Base-by-base conservation (phyloP, 139 green algal genomes). In the Micromonas commoda region DNA sequence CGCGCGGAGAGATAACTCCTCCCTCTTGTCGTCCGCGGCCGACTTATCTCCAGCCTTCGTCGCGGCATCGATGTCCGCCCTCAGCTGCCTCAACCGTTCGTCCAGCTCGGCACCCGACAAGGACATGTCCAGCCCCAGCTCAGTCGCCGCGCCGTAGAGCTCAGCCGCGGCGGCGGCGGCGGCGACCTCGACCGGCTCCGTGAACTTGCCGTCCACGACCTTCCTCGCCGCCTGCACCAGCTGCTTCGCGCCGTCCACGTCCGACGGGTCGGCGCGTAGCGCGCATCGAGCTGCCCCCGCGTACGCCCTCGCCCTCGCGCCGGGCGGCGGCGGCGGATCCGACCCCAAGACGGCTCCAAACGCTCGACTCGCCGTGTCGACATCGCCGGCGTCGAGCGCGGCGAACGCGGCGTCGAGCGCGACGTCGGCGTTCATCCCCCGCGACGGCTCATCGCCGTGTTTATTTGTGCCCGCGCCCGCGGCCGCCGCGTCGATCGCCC, bases 371-470 rank as follows among this genome's bases (percentile, higher is more conserved):
- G n/a, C n/a, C n/a, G n/a, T n/a, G n/a, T n/a, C n/a, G n/a, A n/a
- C n/a, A n/a, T n/a, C n/a, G n/a, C n/a, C n/a, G n/a, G n/a, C n/a
- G n/a, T n/a, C n/a, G n/a, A n/a, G n/a, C n/a, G n/a, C n/a, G n/a
- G n/a, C n/a, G n/a, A n/a, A n/a, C n/a, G 64, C 64, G 64, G 26
- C 64, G 64, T 35, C 64, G n/a, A 68, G 26, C 23, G 3, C 64
- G 26, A 13, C 13, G 33, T 51, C 64, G 45, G 45, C 9, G 45
- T 57, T n/a, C n/a, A n/a, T n/a, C n/a, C n/a, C n/a, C 45, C 45
- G 45, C 45, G 45, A 57, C 45, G 45, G 45, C n/a, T n/a, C n/a
- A n/a, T n/a, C n/a, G n/a, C n/a, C n/a, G n/a, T n/a, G n/a, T n/a
- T n/a, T n/a, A n/a, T n/a, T n/a, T n/a, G n/a, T 29, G 4, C 13